Percentiles rank a stretch among this genome's conserved stretches.
Conservation (phyloP, 192 early-diverging fungal genomes). For the Backusella liffmaniae region DNA sequence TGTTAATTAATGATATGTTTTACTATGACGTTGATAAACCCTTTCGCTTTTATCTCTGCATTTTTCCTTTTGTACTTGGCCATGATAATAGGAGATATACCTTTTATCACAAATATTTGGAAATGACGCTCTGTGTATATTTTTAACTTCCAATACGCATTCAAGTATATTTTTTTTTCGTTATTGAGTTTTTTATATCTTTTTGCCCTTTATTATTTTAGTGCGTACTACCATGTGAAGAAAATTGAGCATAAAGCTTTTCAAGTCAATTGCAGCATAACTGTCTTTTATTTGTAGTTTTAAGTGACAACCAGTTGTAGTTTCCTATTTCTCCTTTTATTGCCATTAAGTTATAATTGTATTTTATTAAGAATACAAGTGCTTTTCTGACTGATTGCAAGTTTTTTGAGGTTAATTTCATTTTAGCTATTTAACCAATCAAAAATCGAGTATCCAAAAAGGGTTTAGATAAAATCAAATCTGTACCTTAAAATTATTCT, state of each 20-base stretch:
- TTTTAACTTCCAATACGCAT: too few species aligned
- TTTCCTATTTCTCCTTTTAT: background rate
- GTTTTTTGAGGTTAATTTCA: too few species aligned
- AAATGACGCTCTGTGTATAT: background rate
- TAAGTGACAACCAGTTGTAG: background rate
- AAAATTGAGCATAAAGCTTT: background rate
- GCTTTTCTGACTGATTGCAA: too few species aligned
- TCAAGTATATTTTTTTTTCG: background rate
- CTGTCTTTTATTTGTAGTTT: too few species aligned
- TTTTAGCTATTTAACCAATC: too few species aligned
- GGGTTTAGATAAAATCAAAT: too few species aligned
- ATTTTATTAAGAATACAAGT: background rate
- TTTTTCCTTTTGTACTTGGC: too few species aligned
- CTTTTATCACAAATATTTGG: background rate
- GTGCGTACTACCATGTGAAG: background rate
- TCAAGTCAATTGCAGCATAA: background rate
- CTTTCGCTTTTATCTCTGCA: too few species aligned
- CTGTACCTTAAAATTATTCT: too few species aligned
- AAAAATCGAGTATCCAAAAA: too few species aligned
- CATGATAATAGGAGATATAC: background rate
- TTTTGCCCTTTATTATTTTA: background rate
- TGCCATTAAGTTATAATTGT: too few species aligned
- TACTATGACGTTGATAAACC: too few species aligned
- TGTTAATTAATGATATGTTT: background rate
- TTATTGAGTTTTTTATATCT: background rate